A percentile compares a stretch with the other conserved stretches of the same genome.
phyloP scores from a whole-genome alignment of 805 yeast species.

The Cyberlindnera mrakii region DNA sequence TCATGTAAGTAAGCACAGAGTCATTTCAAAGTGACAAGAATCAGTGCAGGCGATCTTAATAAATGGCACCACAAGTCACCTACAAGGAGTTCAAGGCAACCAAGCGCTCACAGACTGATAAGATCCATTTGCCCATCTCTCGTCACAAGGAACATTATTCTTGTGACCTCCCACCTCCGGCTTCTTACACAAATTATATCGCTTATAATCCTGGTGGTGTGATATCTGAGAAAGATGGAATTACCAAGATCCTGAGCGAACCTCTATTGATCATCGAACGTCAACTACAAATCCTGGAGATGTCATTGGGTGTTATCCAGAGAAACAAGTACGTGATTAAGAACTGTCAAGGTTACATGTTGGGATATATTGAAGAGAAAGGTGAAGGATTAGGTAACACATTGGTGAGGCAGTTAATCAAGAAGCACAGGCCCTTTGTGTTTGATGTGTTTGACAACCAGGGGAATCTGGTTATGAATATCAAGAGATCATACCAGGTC shows the following conservation, averaged over 20 bases:
- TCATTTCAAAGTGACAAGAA: too few relatives aligned
- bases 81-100: too few relatives aligned
- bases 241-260: constrained; percentile 55
- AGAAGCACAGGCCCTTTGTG: constrained; percentile 78
- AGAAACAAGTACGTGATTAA: constrained; percentile 69
- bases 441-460: constrained; percentile 61
- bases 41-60: too few relatives aligned
- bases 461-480: constrained; percentile 54
- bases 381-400: constrained; percentile 49
- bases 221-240: constrained; percentile 47
- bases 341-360: constrained; percentile 61
- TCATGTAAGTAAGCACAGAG: too few relatives aligned
- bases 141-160: constrained; percentile 18
- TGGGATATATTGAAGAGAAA: constrained; percentile 79
- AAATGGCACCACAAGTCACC: too few relatives aligned
- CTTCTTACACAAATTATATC: too few relatives aligned
- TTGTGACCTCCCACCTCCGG: too few relatives aligned
- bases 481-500: constrained; percentile 75
- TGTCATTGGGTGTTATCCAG: constrained; percentile 84
- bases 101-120: neutral
- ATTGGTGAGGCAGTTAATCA: constrained; percentile 69
- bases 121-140: constrained; percentile 30
- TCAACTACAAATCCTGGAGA: constrained; percentile 77
- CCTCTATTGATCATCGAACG: constrained; percentile 85
- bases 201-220: neutral